phyloP scores from a whole-genome alignment of 2,329 filamentous ascomycete genomes.

The Cercospora zeina region DNA sequence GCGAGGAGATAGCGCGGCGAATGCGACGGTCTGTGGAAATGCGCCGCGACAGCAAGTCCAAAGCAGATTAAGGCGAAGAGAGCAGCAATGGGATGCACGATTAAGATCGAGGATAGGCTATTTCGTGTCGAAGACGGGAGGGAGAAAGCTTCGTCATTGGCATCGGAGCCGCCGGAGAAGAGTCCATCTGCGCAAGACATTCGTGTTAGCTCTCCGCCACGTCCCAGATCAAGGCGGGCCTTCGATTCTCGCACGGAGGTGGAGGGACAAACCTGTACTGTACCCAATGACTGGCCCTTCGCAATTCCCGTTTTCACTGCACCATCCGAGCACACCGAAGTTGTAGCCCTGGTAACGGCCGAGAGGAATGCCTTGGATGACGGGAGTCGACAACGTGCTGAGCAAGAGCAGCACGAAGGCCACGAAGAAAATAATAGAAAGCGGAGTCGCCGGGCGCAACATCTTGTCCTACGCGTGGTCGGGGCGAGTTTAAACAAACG shows the following conservation, averaged over 20 bases:
- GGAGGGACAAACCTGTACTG: constrained; percentile 64
- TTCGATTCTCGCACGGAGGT: constrained; percentile 26
- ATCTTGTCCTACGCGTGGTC: constrained; percentile 11
- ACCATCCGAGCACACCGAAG: constrained; percentile 94
- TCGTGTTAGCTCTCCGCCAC: neutral
- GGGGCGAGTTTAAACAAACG: neutral
- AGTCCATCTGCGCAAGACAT: constrained; percentile 46
- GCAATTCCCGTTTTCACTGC: constrained; percentile 62
- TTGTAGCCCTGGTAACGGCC: constrained; percentile 73
- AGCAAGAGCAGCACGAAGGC: constrained; percentile 85
- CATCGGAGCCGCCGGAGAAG: constrained; percentile 43
- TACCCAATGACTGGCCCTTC: constrained; percentile 80
- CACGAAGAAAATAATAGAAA: constrained; percentile 79
- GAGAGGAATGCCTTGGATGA: constrained; percentile 81
- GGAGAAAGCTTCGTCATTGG: constrained; percentile 53
- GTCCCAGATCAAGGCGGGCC: neutral
- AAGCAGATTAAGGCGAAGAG: constrained; percentile 83
- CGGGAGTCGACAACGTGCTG: constrained; percentile 85
- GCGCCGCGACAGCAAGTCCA: constrained; percentile 73
- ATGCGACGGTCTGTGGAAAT: constrained; percentile 84
- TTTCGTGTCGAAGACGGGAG: constrained; percentile 65
- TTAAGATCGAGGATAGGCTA: constrained; percentile 80
- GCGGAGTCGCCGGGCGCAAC: constrained; percentile 85
- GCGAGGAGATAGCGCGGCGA: constrained; percentile 84
- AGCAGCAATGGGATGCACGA: constrained; percentile 89